Evolutionary conservation across 805 yeast species (phyloP).

Genomic region (Candida gorgasii): DNA sequence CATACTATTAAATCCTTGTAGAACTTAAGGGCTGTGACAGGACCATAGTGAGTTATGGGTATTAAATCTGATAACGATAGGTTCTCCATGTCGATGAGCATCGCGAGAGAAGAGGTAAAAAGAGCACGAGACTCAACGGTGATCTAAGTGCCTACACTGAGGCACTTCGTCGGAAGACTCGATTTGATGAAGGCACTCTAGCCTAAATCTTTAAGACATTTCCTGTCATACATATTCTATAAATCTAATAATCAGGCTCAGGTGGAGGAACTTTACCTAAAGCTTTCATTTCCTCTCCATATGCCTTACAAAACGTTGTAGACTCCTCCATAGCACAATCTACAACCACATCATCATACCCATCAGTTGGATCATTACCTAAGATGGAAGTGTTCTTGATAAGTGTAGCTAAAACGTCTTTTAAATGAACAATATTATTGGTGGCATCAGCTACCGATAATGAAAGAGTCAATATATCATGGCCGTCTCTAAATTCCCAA

Average conservation of each 20-base stretch:
- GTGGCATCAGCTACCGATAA: conserved; percentile 40
- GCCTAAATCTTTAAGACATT: too few relatives aligned
- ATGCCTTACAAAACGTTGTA: conserved; percentile 25
- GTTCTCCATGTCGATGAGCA: background rate
- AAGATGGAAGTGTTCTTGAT: conserved; percentile 14
- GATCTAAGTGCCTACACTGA: too few relatives aligned
- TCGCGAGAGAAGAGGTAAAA: conserved; percentile 5
- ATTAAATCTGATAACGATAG: conserved; percentile 11
- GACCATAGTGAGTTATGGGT: conserved; percentile 53
- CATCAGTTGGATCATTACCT: conserved; percentile 7
- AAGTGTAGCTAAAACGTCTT: conserved; percentile 29
- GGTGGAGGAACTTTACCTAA: conserved; percentile 16
- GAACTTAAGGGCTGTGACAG: conserved; percentile 62
- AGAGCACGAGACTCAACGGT: too few relatives aligned
- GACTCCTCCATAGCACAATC: conserved; percentile 32
- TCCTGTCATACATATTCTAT: too few relatives aligned
- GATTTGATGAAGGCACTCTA: too few relatives aligned
- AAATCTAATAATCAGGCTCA: conserved; percentile 13
- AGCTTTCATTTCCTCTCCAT: conserved; percentile 22
- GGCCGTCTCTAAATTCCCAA: conserved; percentile 22
- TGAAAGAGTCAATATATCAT: conserved; percentile 34
- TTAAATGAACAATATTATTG: conserved; percentile 34
- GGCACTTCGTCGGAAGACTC: too few relatives aligned
- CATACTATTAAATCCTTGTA: conserved; percentile 45
- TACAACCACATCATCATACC: conserved; percentile 25